Evolutionary conservation across 2,329 filamentous ascomycete genomes (phyloP).

Genomic region (Fusarium guadeloupense): DNA sequence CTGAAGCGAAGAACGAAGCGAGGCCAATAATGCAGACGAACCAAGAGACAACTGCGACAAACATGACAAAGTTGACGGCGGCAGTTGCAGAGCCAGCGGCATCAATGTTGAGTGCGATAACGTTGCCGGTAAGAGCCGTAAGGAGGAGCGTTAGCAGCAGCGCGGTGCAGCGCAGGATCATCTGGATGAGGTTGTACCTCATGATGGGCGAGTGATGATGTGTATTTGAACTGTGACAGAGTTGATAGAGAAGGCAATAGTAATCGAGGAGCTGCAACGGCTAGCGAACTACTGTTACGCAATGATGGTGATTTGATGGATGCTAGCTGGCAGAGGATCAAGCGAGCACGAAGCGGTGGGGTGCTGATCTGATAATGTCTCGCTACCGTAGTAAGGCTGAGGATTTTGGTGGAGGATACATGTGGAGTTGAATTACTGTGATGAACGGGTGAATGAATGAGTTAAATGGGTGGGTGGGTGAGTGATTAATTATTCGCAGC

Average conservation of each 20-base stretch:
- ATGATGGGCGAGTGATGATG: slow-evolving; percentile 35
- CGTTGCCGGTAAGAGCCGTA: slow-evolving; percentile 66
- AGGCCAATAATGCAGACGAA: slow-evolving; percentile 71
- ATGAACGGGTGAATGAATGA: slow-evolving; percentile 3
- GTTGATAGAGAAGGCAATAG: neutral
- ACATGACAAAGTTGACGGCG: slow-evolving; percentile 74
- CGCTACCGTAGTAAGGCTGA: slow-evolving; percentile 27
- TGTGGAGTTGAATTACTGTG: slow-evolving; percentile 27
- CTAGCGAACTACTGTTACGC: neutral
- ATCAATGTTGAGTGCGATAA: slow-evolving; percentile 61
- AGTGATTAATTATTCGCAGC: no score
- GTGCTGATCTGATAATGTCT: slow-evolving; percentile 32
- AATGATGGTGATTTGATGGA: neutral
- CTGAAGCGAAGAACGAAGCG: slow-evolving; percentile 62
- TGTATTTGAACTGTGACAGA: slow-evolving; percentile 6
- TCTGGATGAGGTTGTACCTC: slow-evolving; percentile 53
- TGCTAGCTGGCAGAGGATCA: slow-evolving; percentile 7
- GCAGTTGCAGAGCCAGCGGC: slow-evolving; percentile 54
- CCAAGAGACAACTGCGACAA: slow-evolving; percentile 73
- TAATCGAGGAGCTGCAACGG: neutral
- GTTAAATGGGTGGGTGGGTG: neutral
- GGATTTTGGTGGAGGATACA: slow-evolving; percentile 29
- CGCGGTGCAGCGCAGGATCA: slow-evolving; percentile 59
- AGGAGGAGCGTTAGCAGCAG: slow-evolving; percentile 63
- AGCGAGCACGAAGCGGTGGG: slow-evolving; percentile 20